Percentiles rank a stretch among this genome's conserved stretches.
Conservation (phyloP, 169 alveolate genomes). For the Eimeria tenella region DNA sequence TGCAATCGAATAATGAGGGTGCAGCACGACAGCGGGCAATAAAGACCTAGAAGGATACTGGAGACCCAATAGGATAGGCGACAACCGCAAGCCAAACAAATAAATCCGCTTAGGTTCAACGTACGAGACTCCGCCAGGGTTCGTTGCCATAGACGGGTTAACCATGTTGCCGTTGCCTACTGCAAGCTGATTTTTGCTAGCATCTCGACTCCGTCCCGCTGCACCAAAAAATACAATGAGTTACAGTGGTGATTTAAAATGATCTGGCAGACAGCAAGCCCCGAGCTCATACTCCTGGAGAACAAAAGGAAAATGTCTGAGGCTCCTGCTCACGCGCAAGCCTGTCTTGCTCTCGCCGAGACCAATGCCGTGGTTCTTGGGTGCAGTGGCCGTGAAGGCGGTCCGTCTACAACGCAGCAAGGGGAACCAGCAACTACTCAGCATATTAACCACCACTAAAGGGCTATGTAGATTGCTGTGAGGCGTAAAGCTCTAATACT, state of each 20-base stretch:
- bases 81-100: neutral
- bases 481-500: too few species aligned
- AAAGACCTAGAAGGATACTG: neutral
- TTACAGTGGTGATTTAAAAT: neutral
- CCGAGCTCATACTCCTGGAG: neutral
- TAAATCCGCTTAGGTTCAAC: neutral
- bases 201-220: slow-evolving; percentile 75
- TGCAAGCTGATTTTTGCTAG: slow-evolving; percentile 49
- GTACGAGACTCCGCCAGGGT: slow-evolving; percentile 80
- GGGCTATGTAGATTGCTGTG: too few species aligned
- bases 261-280: neutral
- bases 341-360: slow-evolving; percentile 65
- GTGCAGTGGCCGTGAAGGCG: slow-evolving; percentile 72
- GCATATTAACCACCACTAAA: too few species aligned
- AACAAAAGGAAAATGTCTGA: neutral
- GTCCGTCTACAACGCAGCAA: slow-evolving; percentile 31
- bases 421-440: too few species aligned
- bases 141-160: slow-evolving; percentile 80
- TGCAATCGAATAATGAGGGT: neutral
- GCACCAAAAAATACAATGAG: slow-evolving; percentile 15
- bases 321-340: slow-evolving; percentile 39
- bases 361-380: slow-evolving; percentile 67
- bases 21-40: neutral
- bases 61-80: neutral
- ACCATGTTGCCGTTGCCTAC: slow-evolving; percentile 74